Base-by-base conservation (phyloP, 2,329 filamentous ascomycete species). In the Arachnopeziza araneosa region DNA sequence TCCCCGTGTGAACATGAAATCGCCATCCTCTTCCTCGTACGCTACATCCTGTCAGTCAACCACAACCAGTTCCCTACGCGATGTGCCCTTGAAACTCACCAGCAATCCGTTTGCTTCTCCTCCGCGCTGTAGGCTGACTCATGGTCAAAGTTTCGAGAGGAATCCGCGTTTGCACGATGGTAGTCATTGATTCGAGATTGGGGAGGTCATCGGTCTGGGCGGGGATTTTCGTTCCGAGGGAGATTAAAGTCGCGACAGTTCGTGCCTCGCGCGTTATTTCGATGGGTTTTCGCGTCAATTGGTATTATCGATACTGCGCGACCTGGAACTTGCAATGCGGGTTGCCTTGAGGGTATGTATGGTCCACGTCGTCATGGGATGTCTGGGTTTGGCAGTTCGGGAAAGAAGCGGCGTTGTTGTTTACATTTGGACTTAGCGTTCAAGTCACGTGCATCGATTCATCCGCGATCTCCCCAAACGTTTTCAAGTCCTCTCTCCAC, bases 21-120 rank as follows among this genome's bases (percentile, higher is more conserved):
- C 90, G 68, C 89, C 89, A 76, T 90, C 86, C 69, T 89, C 83
- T 73, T 93, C 89, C 68, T 90, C 87, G 68, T 87, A 88, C 63
- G 75, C 79, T 77, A 58, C 17, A 44, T 44, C 36, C 36, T 44
- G 36, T 44, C 36, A 44, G 36, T 12, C 36, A 44, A 44, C 36
- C 26, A 24, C 48, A 49, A 19, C 26, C 22, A 59, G 58, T 44
- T 44, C 12, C 36, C 36, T 12, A 44, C 36, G 36, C 36, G 36
- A 44, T 44, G 36, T 44, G 12, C 36, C 12, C 3, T 44, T 44
- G 19, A 14, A 56, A 79, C 83, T 68, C 79, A 86, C 84, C 80
- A 70, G 83, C 83, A 71, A 83, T 77, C 74, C 85, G 83, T 79
- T 86, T 86, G 78, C 83, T 87, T 73, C 67, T 64, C 60, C 80